Conservation (phyloP, 2,329 filamentous ascomycete genomes). For the Neopestalotiopsis sp. region DNA sequence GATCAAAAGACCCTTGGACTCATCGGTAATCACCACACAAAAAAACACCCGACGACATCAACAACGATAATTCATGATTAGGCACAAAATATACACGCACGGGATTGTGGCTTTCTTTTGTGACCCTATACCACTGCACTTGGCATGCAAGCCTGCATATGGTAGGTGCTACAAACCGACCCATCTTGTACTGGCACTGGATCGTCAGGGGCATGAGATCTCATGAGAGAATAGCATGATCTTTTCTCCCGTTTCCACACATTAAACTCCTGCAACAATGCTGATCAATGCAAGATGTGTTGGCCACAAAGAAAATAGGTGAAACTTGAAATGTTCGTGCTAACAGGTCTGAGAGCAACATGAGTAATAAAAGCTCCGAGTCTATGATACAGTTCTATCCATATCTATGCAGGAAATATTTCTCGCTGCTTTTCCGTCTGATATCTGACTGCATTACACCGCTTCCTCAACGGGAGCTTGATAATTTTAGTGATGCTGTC, state of each 20-base stretch:
- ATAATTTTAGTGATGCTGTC: not conserved
- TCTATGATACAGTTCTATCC: not conserved
- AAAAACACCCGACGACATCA: not conserved
- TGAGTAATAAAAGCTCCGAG: not conserved
- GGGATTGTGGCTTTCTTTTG: not conserved
- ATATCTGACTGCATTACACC: not conserved
- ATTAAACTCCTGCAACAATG: constrained; percentile 3
- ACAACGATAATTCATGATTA: not conserved
- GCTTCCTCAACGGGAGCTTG: not conserved
- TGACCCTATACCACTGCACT: not conserved
- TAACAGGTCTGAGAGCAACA: not conserved
- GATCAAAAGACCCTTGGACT: not conserved
- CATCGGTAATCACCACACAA: not conserved
- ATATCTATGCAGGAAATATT: not conserved
- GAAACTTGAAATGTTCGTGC: not conserved
- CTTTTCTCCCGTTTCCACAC: not conserved
- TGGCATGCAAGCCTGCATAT: not conserved
- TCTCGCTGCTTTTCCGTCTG: not conserved
- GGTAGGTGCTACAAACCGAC: not conserved
- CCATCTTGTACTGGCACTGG: not conserved
- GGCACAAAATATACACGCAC: not conserved
- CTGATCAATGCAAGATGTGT: not conserved
- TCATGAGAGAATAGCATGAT: constrained; percentile 1
- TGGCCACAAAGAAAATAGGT: not conserved
- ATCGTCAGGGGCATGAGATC: not conserved